Evolutionary conservation across 208 protist species (phyloP).

Genomic region (Trypanosoma mega): DNA sequence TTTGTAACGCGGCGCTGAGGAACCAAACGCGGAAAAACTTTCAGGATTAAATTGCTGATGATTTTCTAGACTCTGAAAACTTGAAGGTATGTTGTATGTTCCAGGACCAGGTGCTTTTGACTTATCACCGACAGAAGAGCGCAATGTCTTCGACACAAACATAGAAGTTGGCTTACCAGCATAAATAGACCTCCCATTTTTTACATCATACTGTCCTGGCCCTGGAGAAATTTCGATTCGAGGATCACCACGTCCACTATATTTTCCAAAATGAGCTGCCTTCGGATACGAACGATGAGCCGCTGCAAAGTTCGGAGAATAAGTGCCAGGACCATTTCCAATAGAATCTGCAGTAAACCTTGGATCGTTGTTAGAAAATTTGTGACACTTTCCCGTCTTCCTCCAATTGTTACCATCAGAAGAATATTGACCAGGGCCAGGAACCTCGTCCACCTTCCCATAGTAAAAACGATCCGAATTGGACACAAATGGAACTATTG

Average conservation of each 20-base stretch:
- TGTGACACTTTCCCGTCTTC: slow-evolving; percentile 7
- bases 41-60: slow-evolving; percentile 30
- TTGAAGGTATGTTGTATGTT: slow-evolving; percentile 49
- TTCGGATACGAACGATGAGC: slow-evolving; percentile 39
- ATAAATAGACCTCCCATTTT: slow-evolving; percentile 28
- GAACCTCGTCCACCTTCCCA: slow-evolving; percentile 27
- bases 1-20: slow-evolving; percentile 44
- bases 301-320: slow-evolving; percentile 52
- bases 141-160: slow-evolving; percentile 71
- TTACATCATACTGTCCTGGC: slow-evolving; percentile 68
- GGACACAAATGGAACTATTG: slow-evolving; percentile 67
- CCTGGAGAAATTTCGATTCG: slow-evolving; percentile 43
- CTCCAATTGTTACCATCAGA: slow-evolving; percentile 17
- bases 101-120: slow-evolving; percentile 68
- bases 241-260: slow-evolving; percentile 40
- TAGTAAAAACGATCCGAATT: slow-evolving; percentile 49
- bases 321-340: slow-evolving; percentile 43
- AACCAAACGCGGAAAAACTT: slow-evolving; percentile 64
- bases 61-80: slow-evolving; percentile 23
- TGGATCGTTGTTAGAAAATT: not conserved
- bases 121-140: slow-evolving; percentile 20
- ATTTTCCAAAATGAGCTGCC: slow-evolving; percentile 53
- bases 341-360: not conserved
- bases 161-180: slow-evolving; percentile 71
- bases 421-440: slow-evolving; percentile 70